A percentile compares a stretch with the other conserved stretches of the same genome.
phyloP scores from a whole-genome alignment of 2,329 filamentous ascomycete species.

The Colletotrichum sp. region DNA sequence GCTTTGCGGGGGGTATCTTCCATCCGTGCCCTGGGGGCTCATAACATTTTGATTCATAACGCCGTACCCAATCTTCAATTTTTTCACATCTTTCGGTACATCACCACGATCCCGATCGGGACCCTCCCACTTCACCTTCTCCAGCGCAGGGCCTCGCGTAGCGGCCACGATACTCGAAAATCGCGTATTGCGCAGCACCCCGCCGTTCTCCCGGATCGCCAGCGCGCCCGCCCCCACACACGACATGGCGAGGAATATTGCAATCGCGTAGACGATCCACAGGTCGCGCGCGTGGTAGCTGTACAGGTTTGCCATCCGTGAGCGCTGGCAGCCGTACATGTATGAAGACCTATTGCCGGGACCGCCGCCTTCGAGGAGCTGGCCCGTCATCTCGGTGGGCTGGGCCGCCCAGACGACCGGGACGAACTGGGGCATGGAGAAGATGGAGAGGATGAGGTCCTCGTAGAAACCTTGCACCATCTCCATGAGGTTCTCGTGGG shows the following conservation, averaged over 20 bases:
- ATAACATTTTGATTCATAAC: constrained; percentile 19
- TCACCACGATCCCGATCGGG: background rate
- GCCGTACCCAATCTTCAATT: constrained; percentile 15
- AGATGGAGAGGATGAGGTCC: constrained; percentile 38
- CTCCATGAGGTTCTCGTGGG: constrained; percentile 27
- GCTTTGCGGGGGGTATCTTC: background rate
- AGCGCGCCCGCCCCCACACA: constrained; percentile 32
- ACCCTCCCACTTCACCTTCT: constrained; percentile 31
- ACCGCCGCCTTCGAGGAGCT: constrained; percentile 5
- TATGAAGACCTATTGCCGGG: constrained; percentile 24
- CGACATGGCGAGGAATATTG: constrained; percentile 29
- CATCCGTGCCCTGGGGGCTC: background rate
- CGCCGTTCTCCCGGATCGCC: constrained; percentile 34
- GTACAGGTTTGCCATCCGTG: constrained; percentile 31
- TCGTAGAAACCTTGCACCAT: constrained; percentile 34
- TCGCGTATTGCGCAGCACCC: constrained; percentile 35
- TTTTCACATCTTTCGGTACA: constrained; percentile 2
- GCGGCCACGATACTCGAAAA: constrained; percentile 44
- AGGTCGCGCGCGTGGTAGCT: constrained; percentile 32
- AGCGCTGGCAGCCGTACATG: constrained; percentile 32
- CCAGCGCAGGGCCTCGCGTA: constrained; percentile 38
- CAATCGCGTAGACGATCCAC: constrained; percentile 38
- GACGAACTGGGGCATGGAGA: constrained; percentile 37
- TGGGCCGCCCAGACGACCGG: constrained; percentile 35
- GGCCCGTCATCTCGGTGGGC: constrained; percentile 26